Evolutionary conservation across 768 basidiomycete genomes (phyloP).

Genomic region (Pisolithus tinctorius): DNA sequence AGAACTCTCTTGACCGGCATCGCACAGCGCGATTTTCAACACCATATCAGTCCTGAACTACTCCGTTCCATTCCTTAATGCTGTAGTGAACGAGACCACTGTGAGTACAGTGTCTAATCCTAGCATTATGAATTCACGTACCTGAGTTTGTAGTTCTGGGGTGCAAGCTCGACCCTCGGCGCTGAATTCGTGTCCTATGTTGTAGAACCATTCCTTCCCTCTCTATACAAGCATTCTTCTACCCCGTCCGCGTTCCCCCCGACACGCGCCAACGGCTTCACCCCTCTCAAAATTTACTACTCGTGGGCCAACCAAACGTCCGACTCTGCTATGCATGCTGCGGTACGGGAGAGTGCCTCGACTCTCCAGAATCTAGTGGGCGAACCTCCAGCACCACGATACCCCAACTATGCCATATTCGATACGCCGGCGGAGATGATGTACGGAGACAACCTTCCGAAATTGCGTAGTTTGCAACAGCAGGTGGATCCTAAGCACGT

Average conservation of each 20-base stretch:
- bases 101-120: constrained; percentile 10
- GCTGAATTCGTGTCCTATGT: constrained; percentile 8
- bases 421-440: constrained; percentile 36
- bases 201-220: constrained; percentile 42
- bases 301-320: constrained; percentile 32
- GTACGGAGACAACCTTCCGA: constrained; percentile 23
- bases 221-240: background rate
- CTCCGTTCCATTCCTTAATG: constrained; percentile 10
- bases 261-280: constrained; percentile 26
- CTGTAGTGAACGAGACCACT: constrained; percentile 9
- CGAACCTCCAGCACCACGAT: constrained; percentile 31
- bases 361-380: constrained; percentile 24
- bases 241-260: constrained; percentile 36
- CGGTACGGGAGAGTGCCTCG: constrained; percentile 29
- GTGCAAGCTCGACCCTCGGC: background rate
- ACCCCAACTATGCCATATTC: constrained; percentile 50
- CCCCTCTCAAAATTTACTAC: constrained; percentile 41
- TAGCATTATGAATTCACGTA: background rate
- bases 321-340: constrained; percentile 31
- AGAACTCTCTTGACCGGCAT: background rate
- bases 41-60: constrained; percentile 6
- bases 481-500: constrained; percentile 46
- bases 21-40: constrained; percentile 2
- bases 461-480: constrained; percentile 34
- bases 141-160: no score